These are phyloP conservation scores for Cichorium intybus DNA, from an alignment of 140 eudicot genomes.

Conservation along the genomic window DNA sequence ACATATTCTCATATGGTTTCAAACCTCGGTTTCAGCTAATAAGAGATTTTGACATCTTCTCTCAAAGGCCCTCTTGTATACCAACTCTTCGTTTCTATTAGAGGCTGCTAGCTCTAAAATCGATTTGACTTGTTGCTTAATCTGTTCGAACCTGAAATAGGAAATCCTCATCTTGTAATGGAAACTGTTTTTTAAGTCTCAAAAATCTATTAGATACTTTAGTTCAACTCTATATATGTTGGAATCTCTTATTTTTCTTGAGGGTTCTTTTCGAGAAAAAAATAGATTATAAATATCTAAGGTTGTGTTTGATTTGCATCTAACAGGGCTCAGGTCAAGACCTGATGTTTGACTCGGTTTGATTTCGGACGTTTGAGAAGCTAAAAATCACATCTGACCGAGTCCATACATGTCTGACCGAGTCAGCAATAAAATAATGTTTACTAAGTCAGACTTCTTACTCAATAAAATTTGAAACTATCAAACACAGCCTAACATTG, in stretches of 20 bases:
- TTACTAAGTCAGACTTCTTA: no score
- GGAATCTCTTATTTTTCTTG: not conserved
- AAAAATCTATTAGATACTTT: not conserved
- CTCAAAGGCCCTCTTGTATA: constrained; percentile 57
- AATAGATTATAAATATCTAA: no score
- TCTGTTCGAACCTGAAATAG: constrained; percentile 37
- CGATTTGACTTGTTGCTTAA: constrained; percentile 22
- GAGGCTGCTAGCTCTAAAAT: constrained; percentile 11
- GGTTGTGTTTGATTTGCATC: no score
- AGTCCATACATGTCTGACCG: no score
- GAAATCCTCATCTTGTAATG: not conserved
- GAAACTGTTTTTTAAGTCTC: no score
- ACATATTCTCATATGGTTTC: not conserved
- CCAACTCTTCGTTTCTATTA: constrained; percentile 26
- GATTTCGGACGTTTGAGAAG: no score
- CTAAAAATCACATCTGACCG: no score
- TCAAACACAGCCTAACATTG: no score
- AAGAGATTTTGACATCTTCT: constrained; percentile 59
- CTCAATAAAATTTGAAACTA: no score
- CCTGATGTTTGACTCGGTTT: no score
- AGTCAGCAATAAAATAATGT: no score
- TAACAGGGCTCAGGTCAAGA: no score
- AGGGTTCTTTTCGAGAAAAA: not conserved
- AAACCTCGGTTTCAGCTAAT: constrained; percentile 76
- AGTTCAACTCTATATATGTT: not conserved